Base-by-base conservation (phyloP, 2,329 filamentous ascomycete genomes). In the Fusarium subtropicale region DNA sequence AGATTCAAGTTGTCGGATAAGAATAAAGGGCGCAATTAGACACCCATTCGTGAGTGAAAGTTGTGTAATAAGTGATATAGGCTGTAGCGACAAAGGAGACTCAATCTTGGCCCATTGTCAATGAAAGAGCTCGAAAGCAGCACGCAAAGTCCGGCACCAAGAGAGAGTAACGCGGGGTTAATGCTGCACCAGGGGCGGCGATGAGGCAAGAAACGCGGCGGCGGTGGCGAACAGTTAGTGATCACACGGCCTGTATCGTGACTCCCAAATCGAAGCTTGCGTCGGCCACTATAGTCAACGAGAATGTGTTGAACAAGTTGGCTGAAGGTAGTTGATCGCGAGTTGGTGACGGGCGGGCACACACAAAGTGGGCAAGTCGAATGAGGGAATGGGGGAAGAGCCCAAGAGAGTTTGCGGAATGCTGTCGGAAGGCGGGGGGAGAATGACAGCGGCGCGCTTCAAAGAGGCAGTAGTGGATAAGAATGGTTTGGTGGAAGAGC, bases 71-170 rank as follows among this genome's bases (percentile, higher is more conserved):
- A 60, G 58, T 58, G 46, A 56, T 63, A 36, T 64, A 58, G 55
- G 42, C 56, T 72, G 62, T 63, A 56, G 68, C 65, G 66, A 72
- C 65, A 74, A 69, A 71, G 60, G 50, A 58, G 60, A 64, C 71
- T 75, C 75, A 79, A 70, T 77, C 75, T 75, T 74, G 70, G 77
- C 77, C 74, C 77, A 79, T 79, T 71, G 75, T 78, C 71, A 72
- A 73, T 58, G 66, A 69, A 68, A 66, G 48, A 71, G 70, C 68
- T 75, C 69, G 71, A 69, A 71, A 73, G 68, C 68, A 71, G 71
- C 63, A 66, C 72, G 71, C 70, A 38, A 74, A 64, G 63, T 60
- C 57, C 62, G 71, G 67, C 66, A 72, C 70, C 66, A 55, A 64
- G 70, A 46, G 38, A 60, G 67, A 64, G 62, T 63, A 66, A 67